Evolutionary conservation across 169 alveolate genomes (phyloP), one percentile per base, ranked within the genome.

Genomic region (Babesia sp.): DNA sequence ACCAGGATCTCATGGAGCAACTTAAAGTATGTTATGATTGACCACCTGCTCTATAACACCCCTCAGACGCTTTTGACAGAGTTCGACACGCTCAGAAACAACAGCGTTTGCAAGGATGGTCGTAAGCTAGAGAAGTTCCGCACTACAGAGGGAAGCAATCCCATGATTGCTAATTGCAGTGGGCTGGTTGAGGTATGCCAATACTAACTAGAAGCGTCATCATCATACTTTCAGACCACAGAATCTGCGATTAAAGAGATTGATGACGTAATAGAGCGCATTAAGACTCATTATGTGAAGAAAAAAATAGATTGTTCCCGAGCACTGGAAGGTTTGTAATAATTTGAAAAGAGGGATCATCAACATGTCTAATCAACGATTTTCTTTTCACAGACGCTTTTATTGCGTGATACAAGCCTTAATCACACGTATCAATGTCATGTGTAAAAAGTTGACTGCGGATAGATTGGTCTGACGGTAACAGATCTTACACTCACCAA

Each of bases 231-330:
- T 14, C 64, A 74, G 84, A 28, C 26, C 39, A 74, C 84, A 9
- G 84, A 74, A 42, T 34, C 56, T n/a, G 69, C 84, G 20, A 55
- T 74, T 2, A 74, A 61, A 36, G 84, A 64, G 31, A 74, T 74
- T 44, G 84, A 74, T 39, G 55, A 31, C 20, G 67, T 74, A 16
- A 51, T 74, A 3, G 58, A 74, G 59, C 55, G 57, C 28, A 74
- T 74, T 5, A 63, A 37, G 60, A 63, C 37, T 28, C 84, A 74
- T 20, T 74, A 74, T 31, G 70, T 39, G 24, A 74, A 63, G 44
- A 74, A 54, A 48, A 74, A 59, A 16, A 55, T 45, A 20, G 84
- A 74, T 67, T 74, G 84, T 36, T 64, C 73, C 0, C 24, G 48
- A 53, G 84, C 84, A 0, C 48, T 74, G 28, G 44, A 74, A 14